Conservation (phyloP, 805 yeast species). For the Candida adriatica region DNA sequence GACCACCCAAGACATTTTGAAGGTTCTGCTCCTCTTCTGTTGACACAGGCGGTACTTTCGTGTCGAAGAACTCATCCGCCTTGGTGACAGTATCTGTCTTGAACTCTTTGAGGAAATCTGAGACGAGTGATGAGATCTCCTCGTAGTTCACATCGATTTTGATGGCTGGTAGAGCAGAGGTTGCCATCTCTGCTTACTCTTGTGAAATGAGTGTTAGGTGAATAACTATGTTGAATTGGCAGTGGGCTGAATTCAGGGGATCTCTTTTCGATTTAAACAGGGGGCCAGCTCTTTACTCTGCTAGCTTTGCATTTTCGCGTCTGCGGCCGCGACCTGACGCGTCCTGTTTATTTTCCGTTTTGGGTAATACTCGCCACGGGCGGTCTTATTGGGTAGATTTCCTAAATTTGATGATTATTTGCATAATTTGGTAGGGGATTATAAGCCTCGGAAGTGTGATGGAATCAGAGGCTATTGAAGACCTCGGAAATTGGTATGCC, state of each 20-base stretch:
- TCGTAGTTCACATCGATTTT: slow-evolving; percentile 70
- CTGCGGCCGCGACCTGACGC: too few relatives aligned
- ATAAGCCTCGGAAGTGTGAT: too few relatives aligned
- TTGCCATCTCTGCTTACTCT: slow-evolving; percentile 21
- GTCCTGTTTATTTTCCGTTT: too few relatives aligned
- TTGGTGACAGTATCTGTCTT: slow-evolving; percentile 34
- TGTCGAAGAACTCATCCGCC: slow-evolving; percentile 30
- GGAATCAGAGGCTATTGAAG: neutral
- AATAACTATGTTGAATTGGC: neutral
- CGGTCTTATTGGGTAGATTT: too few relatives aligned
- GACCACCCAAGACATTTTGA: slow-evolving; percentile 31
- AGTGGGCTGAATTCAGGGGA: too few relatives aligned
- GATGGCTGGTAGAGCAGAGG: slow-evolving; percentile 48
- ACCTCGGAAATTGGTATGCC: neutral
- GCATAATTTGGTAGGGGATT: too few relatives aligned
- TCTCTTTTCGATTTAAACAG: too few relatives aligned
- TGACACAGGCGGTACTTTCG: slow-evolving; percentile 21
- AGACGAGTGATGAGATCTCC: slow-evolving; percentile 48
- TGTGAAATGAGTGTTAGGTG: too few relatives aligned
- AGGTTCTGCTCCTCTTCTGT: slow-evolving; percentile 21
- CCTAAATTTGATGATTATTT: too few relatives aligned
- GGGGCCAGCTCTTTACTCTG: too few relatives aligned
- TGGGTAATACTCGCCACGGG: too few relatives aligned
- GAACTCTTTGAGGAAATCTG: slow-evolving; percentile 63
- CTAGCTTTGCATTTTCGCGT: too few relatives aligned